These are phyloP conservation scores for Brassica incana DNA, from an alignment of 345 rosid genomes.

Conservation along the genomic window DNA sequence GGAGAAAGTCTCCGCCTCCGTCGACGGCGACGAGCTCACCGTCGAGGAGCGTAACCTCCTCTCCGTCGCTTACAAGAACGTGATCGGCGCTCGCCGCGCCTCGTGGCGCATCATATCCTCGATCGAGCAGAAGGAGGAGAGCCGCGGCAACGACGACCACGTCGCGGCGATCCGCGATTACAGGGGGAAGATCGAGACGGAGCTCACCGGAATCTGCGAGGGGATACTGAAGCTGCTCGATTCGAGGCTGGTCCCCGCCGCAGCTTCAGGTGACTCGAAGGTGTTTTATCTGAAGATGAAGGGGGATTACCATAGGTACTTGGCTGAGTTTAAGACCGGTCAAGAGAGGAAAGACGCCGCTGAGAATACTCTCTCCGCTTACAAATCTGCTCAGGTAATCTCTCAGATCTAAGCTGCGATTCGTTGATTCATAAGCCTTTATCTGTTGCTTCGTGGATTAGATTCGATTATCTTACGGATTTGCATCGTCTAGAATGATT, in stretches of 20 bases:
- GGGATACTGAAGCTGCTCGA: conserved; percentile 90
- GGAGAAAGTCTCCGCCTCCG: conserved; percentile 79
- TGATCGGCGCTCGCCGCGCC: conserved; percentile 93
- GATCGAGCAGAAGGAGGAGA: conserved; percentile 97
- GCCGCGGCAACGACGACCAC: conserved; percentile 93
- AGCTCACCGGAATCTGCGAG: conserved; percentile 80
- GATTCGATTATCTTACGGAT: background rate
- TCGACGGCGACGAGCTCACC: conserved; percentile 67
- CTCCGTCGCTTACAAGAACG: conserved; percentile 95
- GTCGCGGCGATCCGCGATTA: conserved; percentile 79
- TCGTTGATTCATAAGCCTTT: too few relatives aligned
- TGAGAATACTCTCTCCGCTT: conserved; percentile 85
- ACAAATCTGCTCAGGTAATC: conserved; percentile 89
- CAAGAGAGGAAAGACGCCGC: conserved; percentile 93
- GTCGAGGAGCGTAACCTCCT: conserved; percentile 94
- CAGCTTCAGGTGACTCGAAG: conserved; percentile 77
- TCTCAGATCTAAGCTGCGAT: conserved; percentile 14
- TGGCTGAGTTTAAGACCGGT: conserved; percentile 89
- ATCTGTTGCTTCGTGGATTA: background rate
- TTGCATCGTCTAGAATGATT: background rate
- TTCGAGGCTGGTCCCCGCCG: conserved; percentile 67
- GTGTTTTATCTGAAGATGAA: conserved; percentile 95
- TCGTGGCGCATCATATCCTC: conserved; percentile 96
- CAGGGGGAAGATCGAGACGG: conserved; percentile 81
- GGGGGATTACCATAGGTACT: conserved; percentile 90